phyloP scores from a whole-genome alignment of 768 basidiomycete genomes.

The Lentinula sp. region DNA sequence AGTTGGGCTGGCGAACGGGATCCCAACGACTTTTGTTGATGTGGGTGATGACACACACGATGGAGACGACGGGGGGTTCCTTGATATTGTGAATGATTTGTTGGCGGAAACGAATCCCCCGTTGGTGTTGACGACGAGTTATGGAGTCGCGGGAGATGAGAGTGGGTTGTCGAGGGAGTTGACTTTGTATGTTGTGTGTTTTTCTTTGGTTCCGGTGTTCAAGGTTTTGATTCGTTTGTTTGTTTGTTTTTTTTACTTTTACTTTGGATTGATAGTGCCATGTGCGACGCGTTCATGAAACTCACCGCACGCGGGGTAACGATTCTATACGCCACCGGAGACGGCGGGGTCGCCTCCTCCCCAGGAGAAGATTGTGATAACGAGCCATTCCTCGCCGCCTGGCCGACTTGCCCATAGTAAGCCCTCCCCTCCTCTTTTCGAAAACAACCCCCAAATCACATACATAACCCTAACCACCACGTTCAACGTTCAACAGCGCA shows the following conservation, averaged over 20 bases:
- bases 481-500: background rate
- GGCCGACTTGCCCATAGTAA: conserved; percentile 39
- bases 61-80: conserved; percentile 12
- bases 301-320: conserved; percentile 39
- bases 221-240: background rate
- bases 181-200: background rate
- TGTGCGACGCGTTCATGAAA: conserved; percentile 19
- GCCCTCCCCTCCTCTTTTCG: conserved; percentile 3
- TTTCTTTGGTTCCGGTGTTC: too few relatives aligned
- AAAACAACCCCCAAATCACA: too few relatives aligned
- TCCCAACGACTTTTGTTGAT: conserved; percentile 18
- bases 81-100: conserved; percentile 6
- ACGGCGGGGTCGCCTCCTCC: conserved; percentile 27
- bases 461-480: background rate
- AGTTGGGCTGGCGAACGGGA: conserved; percentile 18
- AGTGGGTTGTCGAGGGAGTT: conserved; percentile 10
- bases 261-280: background rate
- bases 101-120: conserved; percentile 15
- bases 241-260: too few relatives aligned
- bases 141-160: conserved; percentile 40
- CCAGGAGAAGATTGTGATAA: conserved; percentile 38
- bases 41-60: conserved; percentile 14
- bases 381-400: conserved; percentile 27
- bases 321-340: conserved; percentile 28
- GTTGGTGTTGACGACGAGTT: conserved; percentile 42